Base-by-base conservation (phyloP, 805 yeast genomes). In the Lipomyces kockii region DNA sequence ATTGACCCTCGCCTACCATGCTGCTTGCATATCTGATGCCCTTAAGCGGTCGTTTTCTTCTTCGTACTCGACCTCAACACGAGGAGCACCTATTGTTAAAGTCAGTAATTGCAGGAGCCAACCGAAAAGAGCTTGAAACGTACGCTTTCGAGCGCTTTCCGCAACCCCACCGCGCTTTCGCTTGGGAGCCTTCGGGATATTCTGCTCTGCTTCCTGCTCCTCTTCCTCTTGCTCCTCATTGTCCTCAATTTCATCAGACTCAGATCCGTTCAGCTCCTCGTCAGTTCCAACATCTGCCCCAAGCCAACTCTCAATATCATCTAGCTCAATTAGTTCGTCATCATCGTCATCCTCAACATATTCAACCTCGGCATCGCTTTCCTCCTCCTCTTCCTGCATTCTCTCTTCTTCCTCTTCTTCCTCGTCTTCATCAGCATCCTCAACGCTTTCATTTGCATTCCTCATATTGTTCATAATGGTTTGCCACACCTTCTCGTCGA, bases 401-500 rank as follows among this genome's bases (percentile, higher is more conserved):
- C 81, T 83, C 58, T 83, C 85, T 59, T 78, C 83, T 22, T 78
- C 80, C 58, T 83, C 85, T 59, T 78, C 83, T 22, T 78, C 80
- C 37, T 85, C 87, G 65, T 85, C 84, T 56, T 83, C 88, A 68
- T 89, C 91, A 60, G 86, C 88, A 70, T 89, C 94, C 74, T 89
- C 89, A 6, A 49, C 60, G 65, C 88, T 88, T 63, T 84, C 85
- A 9, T 52, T 59, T 55, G 80, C 80, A 34, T 81, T 80, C 64
- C 83, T 88, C 73, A 85, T 85, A 70, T 82, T 84, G 69, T 93
- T 92, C 82, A 95, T 85, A 29, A 95, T 96, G 82, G 88, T 91
- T 84, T 89, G 89, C 99, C 99, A 95, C 68, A 95, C 87, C 80
- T 89, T 89, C 76, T 94, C 97, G 75, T 95, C 98, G 49, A 95